Percentiles rank a stretch among this genome's conserved stretches.
These are phyloP conservation scores for Barnettozyma wickerhamii DNA, from an alignment of 805 yeast genomes.

Conservation along the genomic window DNA sequence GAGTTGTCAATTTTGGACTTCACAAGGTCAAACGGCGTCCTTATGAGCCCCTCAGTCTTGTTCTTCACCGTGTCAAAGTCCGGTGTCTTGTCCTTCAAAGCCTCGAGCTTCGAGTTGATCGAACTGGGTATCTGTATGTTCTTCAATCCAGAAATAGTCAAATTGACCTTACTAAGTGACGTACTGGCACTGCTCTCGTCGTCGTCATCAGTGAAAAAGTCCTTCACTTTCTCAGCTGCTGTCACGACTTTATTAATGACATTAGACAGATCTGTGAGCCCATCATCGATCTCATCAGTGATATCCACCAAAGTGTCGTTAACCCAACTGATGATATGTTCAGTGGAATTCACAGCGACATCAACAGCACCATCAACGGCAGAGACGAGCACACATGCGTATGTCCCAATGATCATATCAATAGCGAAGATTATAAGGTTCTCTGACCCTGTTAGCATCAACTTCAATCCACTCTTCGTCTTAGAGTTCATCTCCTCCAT, in stretches of 20 bases:
- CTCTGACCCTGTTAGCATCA: conserved; percentile 54
- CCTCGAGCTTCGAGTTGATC: conserved; percentile 53
- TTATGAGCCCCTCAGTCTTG: conserved; percentile 48
- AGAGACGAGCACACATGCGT: conserved; percentile 74
- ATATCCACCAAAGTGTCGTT: conserved; percentile 53
- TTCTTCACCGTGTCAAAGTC: conserved; percentile 61
- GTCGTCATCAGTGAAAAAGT: conserved; percentile 48
- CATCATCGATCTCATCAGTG: conserved; percentile 62
- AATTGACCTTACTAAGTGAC: conserved; percentile 42
- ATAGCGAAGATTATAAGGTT: conserved; percentile 57
- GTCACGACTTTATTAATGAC: conserved; percentile 52
- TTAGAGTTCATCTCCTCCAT: conserved; percentile 46
- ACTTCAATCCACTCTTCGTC: conserved; percentile 37
- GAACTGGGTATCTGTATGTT: conserved; percentile 61
- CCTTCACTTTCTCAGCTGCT: conserved; percentile 48
- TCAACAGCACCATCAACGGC: conserved; percentile 69
- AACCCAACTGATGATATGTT: conserved; percentile 52
- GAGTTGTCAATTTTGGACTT: conserved; percentile 36
- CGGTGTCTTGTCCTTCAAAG: conserved; percentile 51
- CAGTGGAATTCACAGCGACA: conserved; percentile 71
- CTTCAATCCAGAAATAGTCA: conserved; percentile 52
- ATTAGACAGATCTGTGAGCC: conserved; percentile 54
- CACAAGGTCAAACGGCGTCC: conserved; percentile 54
- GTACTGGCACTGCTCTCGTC: conserved; percentile 26
- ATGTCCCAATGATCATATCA: conserved; percentile 79